Evolutionary conservation across 2,329 filamentous ascomycete genomes (phyloP).

Genomic region (Spiromastix sp.): DNA sequence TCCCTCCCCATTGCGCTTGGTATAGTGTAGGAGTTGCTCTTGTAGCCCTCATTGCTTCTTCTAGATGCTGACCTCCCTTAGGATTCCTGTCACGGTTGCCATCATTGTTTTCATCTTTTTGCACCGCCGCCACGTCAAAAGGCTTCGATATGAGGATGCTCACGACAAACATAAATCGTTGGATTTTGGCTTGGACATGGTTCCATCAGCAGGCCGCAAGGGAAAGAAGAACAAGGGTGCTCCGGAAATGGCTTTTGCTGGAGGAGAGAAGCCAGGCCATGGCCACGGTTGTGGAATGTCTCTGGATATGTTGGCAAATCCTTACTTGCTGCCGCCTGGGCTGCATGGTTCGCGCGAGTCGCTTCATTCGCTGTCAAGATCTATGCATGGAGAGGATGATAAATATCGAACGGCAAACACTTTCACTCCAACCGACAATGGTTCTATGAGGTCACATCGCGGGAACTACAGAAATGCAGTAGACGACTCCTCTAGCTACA

Average conservation of each 20-base stretch:
- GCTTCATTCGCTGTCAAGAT: conserved; percentile 71
- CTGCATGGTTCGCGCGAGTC: conserved; percentile 74
- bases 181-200: conserved; percentile 73
- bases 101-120: conserved; percentile 61
- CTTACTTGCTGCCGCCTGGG: conserved; percentile 84
- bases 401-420: conserved; percentile 60
- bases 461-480: conserved; percentile 26
- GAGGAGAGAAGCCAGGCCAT: conserved; percentile 31
- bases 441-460: conserved; percentile 28
- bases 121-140: conserved; percentile 66
- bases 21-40: conserved; percentile 51
- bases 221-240: conserved; percentile 32
- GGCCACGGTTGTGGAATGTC: conserved; percentile 42
- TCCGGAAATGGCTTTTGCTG: conserved; percentile 50
- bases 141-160: conserved; percentile 64
- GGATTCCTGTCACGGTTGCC: conserved; percentile 63
- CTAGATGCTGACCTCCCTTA: conserved; percentile 30
- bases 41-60: no score
- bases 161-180: conserved; percentile 82
- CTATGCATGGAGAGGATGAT: conserved; percentile 65
- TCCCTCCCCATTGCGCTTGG: conserved; percentile 59
- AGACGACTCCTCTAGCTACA: conserved; percentile 43
- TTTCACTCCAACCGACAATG: conserved; percentile 42
- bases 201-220: conserved; percentile 24
- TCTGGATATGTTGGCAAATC: conserved; percentile 61